Conservation (phyloP, 768 basidiomycete species). For the Trametes coccinea region DNA sequence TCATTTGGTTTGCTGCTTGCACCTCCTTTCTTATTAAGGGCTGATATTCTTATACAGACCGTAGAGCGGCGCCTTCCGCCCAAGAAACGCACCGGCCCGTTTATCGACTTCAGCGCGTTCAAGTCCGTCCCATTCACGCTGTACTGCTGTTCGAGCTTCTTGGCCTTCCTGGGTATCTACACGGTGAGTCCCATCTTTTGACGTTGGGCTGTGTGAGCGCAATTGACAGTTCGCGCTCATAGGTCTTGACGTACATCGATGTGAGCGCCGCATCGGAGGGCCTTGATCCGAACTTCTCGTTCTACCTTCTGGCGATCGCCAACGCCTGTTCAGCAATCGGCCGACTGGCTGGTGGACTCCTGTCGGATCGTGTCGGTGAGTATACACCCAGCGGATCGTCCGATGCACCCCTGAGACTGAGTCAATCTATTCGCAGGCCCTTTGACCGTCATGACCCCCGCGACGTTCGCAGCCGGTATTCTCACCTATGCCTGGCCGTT, state of each 20-base stretch:
- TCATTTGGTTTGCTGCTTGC: neutral
- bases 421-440: slow-evolving; percentile 55
- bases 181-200: slow-evolving; percentile 41
- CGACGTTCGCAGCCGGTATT: slow-evolving; percentile 53
- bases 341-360: slow-evolving; percentile 51
- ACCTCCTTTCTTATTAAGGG: slow-evolving; percentile 15
- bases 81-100: slow-evolving; percentile 50
- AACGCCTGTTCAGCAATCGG: slow-evolving; percentile 69
- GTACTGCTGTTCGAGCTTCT: slow-evolving; percentile 57
- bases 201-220: neutral
- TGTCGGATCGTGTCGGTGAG: slow-evolving; percentile 57
- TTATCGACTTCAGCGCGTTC: slow-evolving; percentile 62
- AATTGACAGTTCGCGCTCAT: neutral
- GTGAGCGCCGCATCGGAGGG: slow-evolving; percentile 54
- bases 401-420: too few relatives aligned
- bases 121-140: slow-evolving; percentile 52
- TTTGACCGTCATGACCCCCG: slow-evolving; percentile 69
- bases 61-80: slow-evolving; percentile 53
- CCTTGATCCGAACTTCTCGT: slow-evolving; percentile 49
- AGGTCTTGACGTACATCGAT: slow-evolving; percentile 70
- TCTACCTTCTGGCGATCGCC: slow-evolving; percentile 67
- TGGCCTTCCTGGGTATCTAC: slow-evolving; percentile 69
- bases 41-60: slow-evolving; percentile 27
- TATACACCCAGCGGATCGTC: too few relatives aligned
- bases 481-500: slow-evolving; percentile 76